Conservation (phyloP, 345 rosid species). For the rapeseed (Brassica napus) region Da-Ae NC_063446.1:12356501-12357000, state of each 20-base stretch:
- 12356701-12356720: constrained; percentile 66
- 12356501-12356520: constrained; percentile 77
- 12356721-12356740: constrained; percentile 60
- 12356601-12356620: constrained; percentile 71
- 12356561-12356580: constrained; percentile 73
- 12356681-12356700: constrained; percentile 70
- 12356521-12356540: constrained; percentile 88
- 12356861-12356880: constrained; percentile 75
- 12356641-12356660: constrained; percentile 57
- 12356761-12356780: constrained; percentile 57
- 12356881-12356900: constrained; percentile 80
- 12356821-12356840: constrained; percentile 54
- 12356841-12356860: constrained; percentile 84
- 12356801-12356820: constrained; percentile 71
- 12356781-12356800: constrained; percentile 80
- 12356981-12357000: constrained; percentile 22
- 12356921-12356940: constrained; percentile 75
- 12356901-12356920: constrained; percentile 74
- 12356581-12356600: constrained; percentile 63
- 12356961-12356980: constrained; percentile 6
- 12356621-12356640: constrained; percentile 72
- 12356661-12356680: constrained; percentile 54
- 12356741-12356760: constrained; percentile 53
- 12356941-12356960: constrained; percentile 74
- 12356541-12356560: constrained; percentile 69